phyloP scores from a whole-genome alignment of 2,329 filamentous ascomycete species.

The Pseudogymnoascus sp. region DNA sequence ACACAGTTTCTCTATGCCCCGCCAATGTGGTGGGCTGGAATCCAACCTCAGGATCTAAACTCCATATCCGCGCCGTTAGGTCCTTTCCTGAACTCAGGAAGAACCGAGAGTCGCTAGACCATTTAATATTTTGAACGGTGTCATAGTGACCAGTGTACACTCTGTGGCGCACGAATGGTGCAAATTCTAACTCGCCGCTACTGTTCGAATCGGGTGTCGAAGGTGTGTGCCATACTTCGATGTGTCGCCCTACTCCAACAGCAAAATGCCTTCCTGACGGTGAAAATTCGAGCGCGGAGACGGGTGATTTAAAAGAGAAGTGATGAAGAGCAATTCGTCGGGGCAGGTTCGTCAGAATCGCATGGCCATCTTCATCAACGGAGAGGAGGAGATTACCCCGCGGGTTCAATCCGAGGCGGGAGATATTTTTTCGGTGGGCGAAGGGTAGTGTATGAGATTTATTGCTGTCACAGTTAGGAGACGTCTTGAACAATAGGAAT shows the following conservation, averaged over 20 bases:
- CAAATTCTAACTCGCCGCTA: slow-evolving; percentile 83
- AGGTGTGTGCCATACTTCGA: slow-evolving; percentile 95
- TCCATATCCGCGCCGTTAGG: slow-evolving; percentile 91
- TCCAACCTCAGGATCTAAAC: slow-evolving; percentile 73
- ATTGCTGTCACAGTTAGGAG: slow-evolving; percentile 46
- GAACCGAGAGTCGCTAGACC: slow-evolving; percentile 94
- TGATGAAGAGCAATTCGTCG: slow-evolving; percentile 83
- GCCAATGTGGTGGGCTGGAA: slow-evolving; percentile 85
- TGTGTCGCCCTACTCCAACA: slow-evolving; percentile 74
- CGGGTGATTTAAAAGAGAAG: slow-evolving; percentile 83
- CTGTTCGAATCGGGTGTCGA: slow-evolving; percentile 73
- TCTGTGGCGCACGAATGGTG: slow-evolving; percentile 83
- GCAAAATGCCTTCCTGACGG: slow-evolving; percentile 87
- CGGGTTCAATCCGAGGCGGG: slow-evolving; percentile 78
- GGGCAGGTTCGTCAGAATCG: slow-evolving; percentile 84
- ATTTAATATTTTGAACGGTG: slow-evolving; percentile 74
- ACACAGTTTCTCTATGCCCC: slow-evolving; percentile 81
- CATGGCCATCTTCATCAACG: slow-evolving; percentile 87
- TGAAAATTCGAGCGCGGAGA: slow-evolving; percentile 81
- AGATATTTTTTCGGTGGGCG: slow-evolving; percentile 88
- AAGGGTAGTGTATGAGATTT: slow-evolving; percentile 84
- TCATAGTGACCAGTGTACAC: slow-evolving; percentile 87
- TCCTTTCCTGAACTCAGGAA: slow-evolving; percentile 90
- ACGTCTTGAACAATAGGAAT: background rate
- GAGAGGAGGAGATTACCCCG: slow-evolving; percentile 87